These are phyloP conservation scores for Staphylotrichum longicolle DNA, from an alignment of 495 filamentous ascomycete genomes.

Conservation along the genomic window DNA sequence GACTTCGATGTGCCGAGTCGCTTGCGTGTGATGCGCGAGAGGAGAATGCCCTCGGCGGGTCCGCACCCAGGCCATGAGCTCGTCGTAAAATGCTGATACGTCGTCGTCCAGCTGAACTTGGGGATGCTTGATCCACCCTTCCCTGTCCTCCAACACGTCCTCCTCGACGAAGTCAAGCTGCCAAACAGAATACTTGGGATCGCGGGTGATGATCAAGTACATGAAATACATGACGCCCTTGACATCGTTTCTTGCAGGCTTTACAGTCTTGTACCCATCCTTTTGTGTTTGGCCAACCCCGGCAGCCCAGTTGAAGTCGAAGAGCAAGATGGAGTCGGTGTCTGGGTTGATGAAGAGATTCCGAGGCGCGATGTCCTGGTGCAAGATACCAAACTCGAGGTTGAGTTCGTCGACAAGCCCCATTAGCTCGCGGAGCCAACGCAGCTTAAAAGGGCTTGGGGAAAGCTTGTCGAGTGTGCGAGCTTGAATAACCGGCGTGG, in stretches of 20 bases:
- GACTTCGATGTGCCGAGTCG: too few relatives aligned
- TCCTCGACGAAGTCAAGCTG: too few relatives aligned
- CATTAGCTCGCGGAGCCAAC: conserved; percentile 42
- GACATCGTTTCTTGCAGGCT: conserved; percentile 39
- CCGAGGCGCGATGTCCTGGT: conserved; percentile 41
- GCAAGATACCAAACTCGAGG: conserved; percentile 39
- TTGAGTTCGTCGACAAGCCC: conserved; percentile 43
- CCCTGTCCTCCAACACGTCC: too few relatives aligned
- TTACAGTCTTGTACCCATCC: background rate
- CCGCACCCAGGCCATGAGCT: too few relatives aligned
- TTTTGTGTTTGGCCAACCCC: conserved; percentile 2
- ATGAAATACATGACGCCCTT: conserved; percentile 26
- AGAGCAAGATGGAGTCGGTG: conserved; percentile 38
- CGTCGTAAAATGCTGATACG: too few relatives aligned
- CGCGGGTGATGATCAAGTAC: too few relatives aligned
- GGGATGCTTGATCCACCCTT: too few relatives aligned
- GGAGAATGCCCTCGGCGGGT: too few relatives aligned
- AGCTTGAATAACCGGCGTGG: conserved; percentile 37
- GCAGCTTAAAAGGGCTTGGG: conserved; percentile 30
- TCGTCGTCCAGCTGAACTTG: too few relatives aligned
- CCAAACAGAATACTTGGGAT: too few relatives aligned
- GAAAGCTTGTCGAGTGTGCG: conserved; percentile 29
- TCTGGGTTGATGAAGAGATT: conserved; percentile 40
- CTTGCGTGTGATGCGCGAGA: too few relatives aligned
- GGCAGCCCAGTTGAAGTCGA: conserved; percentile 42